A percentile compares a stretch with the other conserved stretches of the same genome.
These are phyloP conservation scores for Kwoniella sp. DNA, from an alignment of 768 basidiomycete genomes.

Conservation along the genomic window DNA sequence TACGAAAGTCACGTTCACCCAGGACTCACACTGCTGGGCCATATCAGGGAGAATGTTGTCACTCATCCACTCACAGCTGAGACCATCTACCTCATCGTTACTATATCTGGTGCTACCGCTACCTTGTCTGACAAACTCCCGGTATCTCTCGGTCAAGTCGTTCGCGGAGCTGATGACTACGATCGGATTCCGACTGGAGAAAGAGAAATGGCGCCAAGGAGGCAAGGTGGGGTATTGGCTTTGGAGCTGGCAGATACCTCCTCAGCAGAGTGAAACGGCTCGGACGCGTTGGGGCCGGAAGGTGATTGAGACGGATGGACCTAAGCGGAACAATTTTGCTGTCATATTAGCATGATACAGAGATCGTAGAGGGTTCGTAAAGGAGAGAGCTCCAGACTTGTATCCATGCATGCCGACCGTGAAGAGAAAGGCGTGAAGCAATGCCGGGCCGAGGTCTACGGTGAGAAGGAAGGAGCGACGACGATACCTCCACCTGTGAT, in stretches of 20 bases:
- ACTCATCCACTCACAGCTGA: constrained; percentile 35
- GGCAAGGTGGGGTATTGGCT: constrained; percentile 89
- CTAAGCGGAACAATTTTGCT: constrained; percentile 71
- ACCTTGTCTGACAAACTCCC: constrained; percentile 78
- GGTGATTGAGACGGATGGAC: constrained; percentile 59
- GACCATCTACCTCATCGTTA: constrained; percentile 21
- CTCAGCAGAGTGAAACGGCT: background rate
- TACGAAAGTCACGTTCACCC: too few relatives aligned
- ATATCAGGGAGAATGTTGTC: constrained; percentile 36
- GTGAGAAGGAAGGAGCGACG: too few relatives aligned
- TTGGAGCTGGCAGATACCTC: constrained; percentile 52
- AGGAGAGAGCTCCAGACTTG: too few relatives aligned
- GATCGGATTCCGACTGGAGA: constrained; percentile 63
- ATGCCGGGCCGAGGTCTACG: too few relatives aligned
- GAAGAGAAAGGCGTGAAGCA: too few relatives aligned
- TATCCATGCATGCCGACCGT: too few relatives aligned
- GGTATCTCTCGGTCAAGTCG: constrained; percentile 66
- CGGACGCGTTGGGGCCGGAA: constrained; percentile 56
- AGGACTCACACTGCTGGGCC: background rate
- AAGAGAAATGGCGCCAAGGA: constrained; percentile 61
- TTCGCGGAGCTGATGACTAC: constrained; percentile 51
- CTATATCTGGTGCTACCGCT: constrained; percentile 60
- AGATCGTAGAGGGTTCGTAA: too few relatives aligned
- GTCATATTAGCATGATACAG: constrained; percentile 4
- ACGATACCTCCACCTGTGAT: too few relatives aligned